Evolutionary conservation across 192 early-diverging fungal species (phyloP).

Genomic region (Spizellomyces sp.): DNA sequence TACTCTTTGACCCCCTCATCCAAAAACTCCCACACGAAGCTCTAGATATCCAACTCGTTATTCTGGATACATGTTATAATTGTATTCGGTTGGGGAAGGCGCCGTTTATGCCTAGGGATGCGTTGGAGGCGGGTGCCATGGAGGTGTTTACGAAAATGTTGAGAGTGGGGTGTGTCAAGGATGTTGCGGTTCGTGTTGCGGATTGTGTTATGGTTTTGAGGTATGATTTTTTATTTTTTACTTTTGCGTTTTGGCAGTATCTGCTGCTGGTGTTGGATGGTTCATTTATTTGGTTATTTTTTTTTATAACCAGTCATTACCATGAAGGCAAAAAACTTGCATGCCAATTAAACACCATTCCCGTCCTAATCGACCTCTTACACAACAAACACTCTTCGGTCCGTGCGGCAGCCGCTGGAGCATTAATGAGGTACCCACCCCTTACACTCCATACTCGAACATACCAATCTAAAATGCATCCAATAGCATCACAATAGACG

Average conservation of each 20-base stretch:
- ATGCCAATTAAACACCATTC: slow-evolving; percentile 36
- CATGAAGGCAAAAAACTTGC: slow-evolving; percentile 48
- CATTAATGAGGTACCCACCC: slow-evolving; percentile 41
- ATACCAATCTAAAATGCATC: slow-evolving; percentile 9
- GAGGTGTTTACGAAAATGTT: slow-evolving; percentile 48
- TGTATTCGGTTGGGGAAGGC: slow-evolving; percentile 43
- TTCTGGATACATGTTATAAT: slow-evolving; percentile 52
- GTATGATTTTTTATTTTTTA: slow-evolving; percentile 27
- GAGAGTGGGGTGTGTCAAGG: slow-evolving; percentile 35
- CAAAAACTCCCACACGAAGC: slow-evolving; percentile 42
- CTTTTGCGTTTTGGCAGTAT: too few relatives aligned
- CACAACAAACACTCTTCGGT: slow-evolving; percentile 40
- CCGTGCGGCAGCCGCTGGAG: slow-evolving; percentile 55
- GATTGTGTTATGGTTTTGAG: slow-evolving; percentile 57
- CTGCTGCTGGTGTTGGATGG: neutral
- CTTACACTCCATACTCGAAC: neutral
- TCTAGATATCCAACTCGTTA: slow-evolving; percentile 51
- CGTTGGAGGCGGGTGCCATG: slow-evolving; percentile 48
- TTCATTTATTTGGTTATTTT: neutral
- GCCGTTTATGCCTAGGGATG: slow-evolving; percentile 41
- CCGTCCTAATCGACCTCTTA: slow-evolving; percentile 41
- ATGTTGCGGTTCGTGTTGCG: slow-evolving; percentile 44
- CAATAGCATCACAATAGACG: slow-evolving; percentile 55
- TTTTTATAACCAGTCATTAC: slow-evolving; percentile 43
- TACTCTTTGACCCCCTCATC: slow-evolving; percentile 37